Evolutionary conservation across 179 eudicot species (phyloP).

Genomic region (Spergularia azorica): DNA sequence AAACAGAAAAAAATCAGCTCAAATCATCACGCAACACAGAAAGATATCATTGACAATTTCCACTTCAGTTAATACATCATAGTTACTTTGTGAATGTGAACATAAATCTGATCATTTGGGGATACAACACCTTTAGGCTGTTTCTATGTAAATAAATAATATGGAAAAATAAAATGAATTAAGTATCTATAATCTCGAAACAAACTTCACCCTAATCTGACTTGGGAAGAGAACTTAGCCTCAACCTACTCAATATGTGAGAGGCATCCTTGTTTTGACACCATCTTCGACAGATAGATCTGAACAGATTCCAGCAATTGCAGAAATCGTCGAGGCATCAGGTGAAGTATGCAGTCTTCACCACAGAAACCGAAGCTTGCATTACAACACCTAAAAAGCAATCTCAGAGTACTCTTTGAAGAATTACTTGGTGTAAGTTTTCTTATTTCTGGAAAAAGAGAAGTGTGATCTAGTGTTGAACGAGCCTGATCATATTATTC

Average conservation of each 20-base stretch:
- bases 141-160: constrained; percentile 16
- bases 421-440: background rate
- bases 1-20: too few relatives aligned
- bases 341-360: constrained; percentile 8
- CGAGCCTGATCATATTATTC: constrained; percentile 20
- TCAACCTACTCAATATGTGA: constrained; percentile 22
- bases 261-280: constrained; percentile 19
- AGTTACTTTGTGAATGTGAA: constrained; percentile 13
- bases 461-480: background rate
- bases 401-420: constrained; percentile 22
- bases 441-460: constrained; percentile 25
- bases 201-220: constrained; percentile 21
- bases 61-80: constrained; percentile 15
- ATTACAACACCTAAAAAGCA: constrained; percentile 16
- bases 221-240: constrained; percentile 10
- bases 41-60: background rate
- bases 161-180: background rate
- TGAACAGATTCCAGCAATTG: constrained; percentile 15
- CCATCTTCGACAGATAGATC: constrained; percentile 9
- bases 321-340: constrained; percentile 17
- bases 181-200: constrained; percentile 13
- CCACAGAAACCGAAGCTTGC: constrained; percentile 15
- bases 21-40: too few relatives aligned
- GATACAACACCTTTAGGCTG: constrained; percentile 16
- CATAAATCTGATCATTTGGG: background rate